These are phyloP conservation scores for Sphagnum contortum DNA, from an alignment of 225 moss, liverwort and hornwort genomes.

Conservation along the genomic window DNA sequence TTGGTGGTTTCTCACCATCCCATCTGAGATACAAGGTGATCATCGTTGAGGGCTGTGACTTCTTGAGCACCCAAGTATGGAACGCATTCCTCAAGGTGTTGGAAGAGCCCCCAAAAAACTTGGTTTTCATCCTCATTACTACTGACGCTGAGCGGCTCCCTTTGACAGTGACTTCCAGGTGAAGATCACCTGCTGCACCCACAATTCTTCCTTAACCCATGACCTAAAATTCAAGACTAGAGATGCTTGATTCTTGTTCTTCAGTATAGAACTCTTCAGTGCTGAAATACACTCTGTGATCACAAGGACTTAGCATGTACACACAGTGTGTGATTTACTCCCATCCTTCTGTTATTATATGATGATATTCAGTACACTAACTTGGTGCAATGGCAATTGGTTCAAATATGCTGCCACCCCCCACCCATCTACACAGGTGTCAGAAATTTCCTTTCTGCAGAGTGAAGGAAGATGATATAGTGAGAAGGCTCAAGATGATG, in stretches of 20 bases:
- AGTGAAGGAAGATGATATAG: slow-evolving; percentile 65
- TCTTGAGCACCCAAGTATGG: slow-evolving; percentile 61
- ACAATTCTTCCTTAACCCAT: no score
- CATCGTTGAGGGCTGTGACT: slow-evolving; percentile 79
- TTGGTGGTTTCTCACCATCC: slow-evolving; percentile 43
- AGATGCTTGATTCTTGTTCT: no score
- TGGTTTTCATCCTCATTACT: slow-evolving; percentile 76
- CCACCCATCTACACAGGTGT: slow-evolving; percentile 21
- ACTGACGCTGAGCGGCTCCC: slow-evolving; percentile 67
- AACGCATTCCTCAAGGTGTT: slow-evolving; percentile 69
- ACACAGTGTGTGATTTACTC: no score
- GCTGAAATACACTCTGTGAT: no score
- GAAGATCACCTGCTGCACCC: neutral
- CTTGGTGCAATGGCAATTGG: no score
- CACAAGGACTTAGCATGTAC: no score
- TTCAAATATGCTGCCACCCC: no score
- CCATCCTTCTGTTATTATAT: no score
- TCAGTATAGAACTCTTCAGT: no score
- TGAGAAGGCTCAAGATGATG: slow-evolving; percentile 41
- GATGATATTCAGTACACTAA: no score
- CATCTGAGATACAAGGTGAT: slow-evolving; percentile 57
- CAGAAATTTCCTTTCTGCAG: slow-evolving; percentile 78
- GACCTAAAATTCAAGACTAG: no score
- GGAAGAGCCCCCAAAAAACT: slow-evolving; percentile 70
- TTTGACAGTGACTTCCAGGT: slow-evolving; percentile 53